These are phyloP conservation scores for Kingdonia uniflora DNA, from an alignment of 164 flowering plant species.

Conservation along the genomic window DNA sequence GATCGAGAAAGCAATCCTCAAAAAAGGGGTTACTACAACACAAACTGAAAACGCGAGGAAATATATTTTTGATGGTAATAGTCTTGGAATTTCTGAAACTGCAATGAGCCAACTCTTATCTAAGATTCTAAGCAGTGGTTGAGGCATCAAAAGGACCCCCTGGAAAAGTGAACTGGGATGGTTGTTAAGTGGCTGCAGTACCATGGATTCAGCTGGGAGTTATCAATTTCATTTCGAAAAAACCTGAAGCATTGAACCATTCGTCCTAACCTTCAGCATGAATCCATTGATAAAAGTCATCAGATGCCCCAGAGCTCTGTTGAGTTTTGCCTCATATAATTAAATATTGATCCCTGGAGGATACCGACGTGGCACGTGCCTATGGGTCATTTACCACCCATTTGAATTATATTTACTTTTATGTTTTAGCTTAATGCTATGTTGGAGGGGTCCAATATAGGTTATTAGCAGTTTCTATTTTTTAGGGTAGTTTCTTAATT, in stretches of 20 bases:
- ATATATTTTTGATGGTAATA: constrained; percentile 38
- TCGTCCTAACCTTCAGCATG: no score
- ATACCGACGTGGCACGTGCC: no score
- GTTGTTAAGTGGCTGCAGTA: constrained; percentile 85
- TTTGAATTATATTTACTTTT: no score
- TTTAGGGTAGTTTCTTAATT: no score
- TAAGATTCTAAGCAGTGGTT: constrained; percentile 81
- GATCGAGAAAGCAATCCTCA: constrained; percentile 36
- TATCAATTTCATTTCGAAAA: constrained; percentile 39
- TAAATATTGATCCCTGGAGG: no score
- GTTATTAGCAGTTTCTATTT: no score
- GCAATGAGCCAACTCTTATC: constrained; percentile 46
- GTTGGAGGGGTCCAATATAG: no score
- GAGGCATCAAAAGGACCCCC: constrained; percentile 33
- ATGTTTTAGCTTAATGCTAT: no score
- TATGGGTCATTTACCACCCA: no score
- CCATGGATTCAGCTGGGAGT: constrained; percentile 80
- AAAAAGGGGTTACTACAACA: constrained; percentile 49
- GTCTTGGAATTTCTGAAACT: constrained; percentile 43
- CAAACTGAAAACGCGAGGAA: constrained; percentile 56
- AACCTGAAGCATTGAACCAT: constrained; percentile 27
- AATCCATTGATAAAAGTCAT: no score
- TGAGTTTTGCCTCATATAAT: no score
- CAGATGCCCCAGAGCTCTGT: no score
- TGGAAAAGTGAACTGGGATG: constrained; percentile 59